Evolutionary conservation across 306 rosid genomes (phyloP).

Genomic region (Pueraria montana): DNA sequence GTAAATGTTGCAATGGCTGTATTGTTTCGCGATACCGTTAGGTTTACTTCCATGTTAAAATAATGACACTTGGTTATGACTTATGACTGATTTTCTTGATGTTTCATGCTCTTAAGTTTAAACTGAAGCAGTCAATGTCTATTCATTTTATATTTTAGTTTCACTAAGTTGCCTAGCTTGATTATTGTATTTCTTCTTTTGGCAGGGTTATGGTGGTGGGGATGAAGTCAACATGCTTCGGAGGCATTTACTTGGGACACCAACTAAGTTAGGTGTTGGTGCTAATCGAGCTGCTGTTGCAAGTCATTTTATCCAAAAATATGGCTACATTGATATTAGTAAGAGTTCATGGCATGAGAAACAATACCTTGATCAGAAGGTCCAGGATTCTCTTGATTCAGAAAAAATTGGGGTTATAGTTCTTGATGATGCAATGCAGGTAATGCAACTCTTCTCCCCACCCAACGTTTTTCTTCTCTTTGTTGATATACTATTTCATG

Average conservation of each 20-base stretch:
- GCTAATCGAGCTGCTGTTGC: constrained; percentile 77
- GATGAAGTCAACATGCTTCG: constrained; percentile 92
- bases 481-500: neutral
- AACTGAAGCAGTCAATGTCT: neutral
- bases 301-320: constrained; percentile 59
- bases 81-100: neutral
- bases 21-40: neutral
- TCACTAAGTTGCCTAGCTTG: constrained; percentile 15
- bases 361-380: constrained; percentile 41
- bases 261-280: constrained; percentile 81
- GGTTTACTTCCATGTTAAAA: neutral
- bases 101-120: neutral
- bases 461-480: neutral
- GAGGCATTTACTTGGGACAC: constrained; percentile 78
- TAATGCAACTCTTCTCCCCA: constrained; percentile 27
- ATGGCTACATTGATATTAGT: constrained; percentile 67
- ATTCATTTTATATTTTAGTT: neutral
- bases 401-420: constrained; percentile 72
- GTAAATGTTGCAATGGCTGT: neutral
- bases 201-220: constrained; percentile 95
- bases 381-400: constrained; percentile 48
- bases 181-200: constrained; percentile 39
- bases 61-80: neutral
- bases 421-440: constrained; percentile 99
- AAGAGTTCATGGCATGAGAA: constrained; percentile 48